Base-by-base conservation (phyloP, 108 stramenopile species). In the Discostella pseudostelligera region DNA sequence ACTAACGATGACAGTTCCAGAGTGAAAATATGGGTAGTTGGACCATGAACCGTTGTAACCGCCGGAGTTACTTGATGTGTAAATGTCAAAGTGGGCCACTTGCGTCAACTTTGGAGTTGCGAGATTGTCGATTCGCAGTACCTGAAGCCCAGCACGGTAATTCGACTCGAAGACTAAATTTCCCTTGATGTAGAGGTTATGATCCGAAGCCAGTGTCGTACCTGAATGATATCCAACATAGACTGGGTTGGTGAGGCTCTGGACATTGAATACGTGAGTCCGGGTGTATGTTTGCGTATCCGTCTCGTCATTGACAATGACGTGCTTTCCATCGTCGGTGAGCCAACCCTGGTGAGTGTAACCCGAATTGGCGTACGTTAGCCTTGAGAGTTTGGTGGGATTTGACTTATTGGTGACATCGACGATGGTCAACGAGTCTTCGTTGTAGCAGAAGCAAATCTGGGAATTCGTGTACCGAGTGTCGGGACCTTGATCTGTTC, bases 341-440 rank as follows among this genome's bases (percentile, higher is more conserved):
- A 81, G 54, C 80, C 73, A 81, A 32, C 80, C 80, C 25, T 81
- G 74, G 40, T 81, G 81, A 1, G 71, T 72, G 49, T 78, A 81
- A 1, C 14, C 48, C 0, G 14, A 13, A 10, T 36, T 29, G 1
- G 0, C 2, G 72, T 78, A 81, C 8, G 4, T 32, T 2, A 47
- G 43, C 14, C 28, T 37, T 37, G 56, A 56, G 5, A 73, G 20
- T 48, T 22, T 8, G 20, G 9, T 10, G 20, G 47, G 47, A 22
- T 6, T 10, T 1, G 8, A 1, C 59, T 35, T 28, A 42, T 50
- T 67, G 29, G 71, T 68, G 0, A 80, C 73, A 35, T 80, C 79
- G 0, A 80, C 39, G 28, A 80, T 69, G 3, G 57, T 50, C 3
- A 80, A 40, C 10, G 37, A 8, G 26, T 70, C 60, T 9, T 0